Conservation (phyloP, 345 rosid species). For the Gossypium turneri region DNA sequence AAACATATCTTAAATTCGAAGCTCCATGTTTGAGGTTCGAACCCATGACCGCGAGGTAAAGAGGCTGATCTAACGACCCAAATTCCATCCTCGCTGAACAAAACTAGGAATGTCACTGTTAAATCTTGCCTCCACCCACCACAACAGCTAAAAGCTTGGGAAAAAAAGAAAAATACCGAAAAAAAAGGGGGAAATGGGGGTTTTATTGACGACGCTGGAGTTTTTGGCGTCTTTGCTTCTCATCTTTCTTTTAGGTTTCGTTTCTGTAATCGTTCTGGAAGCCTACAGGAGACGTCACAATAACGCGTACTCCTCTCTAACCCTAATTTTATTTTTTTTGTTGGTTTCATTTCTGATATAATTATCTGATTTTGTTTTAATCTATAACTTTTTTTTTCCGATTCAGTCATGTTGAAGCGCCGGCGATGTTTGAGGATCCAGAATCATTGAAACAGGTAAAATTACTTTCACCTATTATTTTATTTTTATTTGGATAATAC, state of each 20-base stretch:
- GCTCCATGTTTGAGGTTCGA: no score
- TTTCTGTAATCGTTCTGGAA: conserved; percentile 45
- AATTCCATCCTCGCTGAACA: background rate
- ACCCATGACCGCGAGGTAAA: no score
- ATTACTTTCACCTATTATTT: background rate
- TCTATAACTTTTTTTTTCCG: background rate
- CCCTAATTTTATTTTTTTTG: background rate
- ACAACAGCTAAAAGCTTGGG: background rate
- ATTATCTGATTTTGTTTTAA: background rate
- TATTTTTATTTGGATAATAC: background rate
- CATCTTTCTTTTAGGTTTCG: conserved; percentile 31
- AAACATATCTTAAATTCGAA: no score
- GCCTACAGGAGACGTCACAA: conserved; percentile 64
- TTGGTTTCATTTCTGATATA: background rate
- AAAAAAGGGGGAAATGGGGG: conserved; percentile 35
- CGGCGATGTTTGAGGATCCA: conserved; percentile 74
- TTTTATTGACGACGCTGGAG: conserved; percentile 25
- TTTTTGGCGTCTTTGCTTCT: conserved; percentile 25
- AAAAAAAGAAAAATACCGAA: background rate
- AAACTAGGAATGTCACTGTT: background rate
- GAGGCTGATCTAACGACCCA: background rate
- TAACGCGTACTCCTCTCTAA: conserved; percentile 37
- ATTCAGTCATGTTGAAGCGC: conserved; percentile 39
- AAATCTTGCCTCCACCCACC: background rate
- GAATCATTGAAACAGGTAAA: conserved; percentile 62